These are phyloP conservation scores for Chlamydomonas asymmetrica DNA, from an alignment of 139 green algal genomes.

Conservation along the genomic window DNA sequence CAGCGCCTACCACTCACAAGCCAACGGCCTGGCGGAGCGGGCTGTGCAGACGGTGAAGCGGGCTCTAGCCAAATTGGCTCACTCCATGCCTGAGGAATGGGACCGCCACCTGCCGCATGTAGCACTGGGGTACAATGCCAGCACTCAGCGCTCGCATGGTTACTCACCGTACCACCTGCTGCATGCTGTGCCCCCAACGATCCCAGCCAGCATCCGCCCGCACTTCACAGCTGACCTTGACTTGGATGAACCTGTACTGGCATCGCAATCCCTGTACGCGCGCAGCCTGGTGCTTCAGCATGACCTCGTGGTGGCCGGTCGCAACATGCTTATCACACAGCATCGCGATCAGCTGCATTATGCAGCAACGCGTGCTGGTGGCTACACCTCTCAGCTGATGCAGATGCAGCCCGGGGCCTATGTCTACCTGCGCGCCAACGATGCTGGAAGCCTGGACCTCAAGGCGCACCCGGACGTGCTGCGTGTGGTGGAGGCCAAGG, in stretches of 20 bases:
- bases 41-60: conserved; percentile 19
- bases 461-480: not conserved
- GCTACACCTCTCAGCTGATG: not conserved
- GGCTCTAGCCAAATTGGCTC: not conserved
- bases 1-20: conserved; percentile 7
- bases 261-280: not conserved
- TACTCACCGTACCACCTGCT: conserved; percentile 23
- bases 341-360: conserved; percentile 2
- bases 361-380: conserved; percentile 1
- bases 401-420: conserved; percentile 4
- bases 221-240: not conserved
- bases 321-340: conserved; percentile 19
- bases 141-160: conserved; percentile 6
- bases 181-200: conserved; percentile 14
- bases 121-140: conserved; percentile 10
- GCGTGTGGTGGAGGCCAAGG: not conserved
- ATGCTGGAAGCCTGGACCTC: not conserved
- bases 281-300: not conserved
- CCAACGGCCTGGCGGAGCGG: conserved; percentile 7
- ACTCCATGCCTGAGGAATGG: not conserved
- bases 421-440: not conserved
- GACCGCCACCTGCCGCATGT: conserved; percentile 12
- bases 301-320: not conserved
- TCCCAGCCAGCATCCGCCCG: conserved; percentile 7
- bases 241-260: conserved; percentile 3